These are phyloP conservation scores for Meyerozyma elateridarum DNA, from an alignment of 1,139 yeast species.

Conservation along the genomic window DNA sequence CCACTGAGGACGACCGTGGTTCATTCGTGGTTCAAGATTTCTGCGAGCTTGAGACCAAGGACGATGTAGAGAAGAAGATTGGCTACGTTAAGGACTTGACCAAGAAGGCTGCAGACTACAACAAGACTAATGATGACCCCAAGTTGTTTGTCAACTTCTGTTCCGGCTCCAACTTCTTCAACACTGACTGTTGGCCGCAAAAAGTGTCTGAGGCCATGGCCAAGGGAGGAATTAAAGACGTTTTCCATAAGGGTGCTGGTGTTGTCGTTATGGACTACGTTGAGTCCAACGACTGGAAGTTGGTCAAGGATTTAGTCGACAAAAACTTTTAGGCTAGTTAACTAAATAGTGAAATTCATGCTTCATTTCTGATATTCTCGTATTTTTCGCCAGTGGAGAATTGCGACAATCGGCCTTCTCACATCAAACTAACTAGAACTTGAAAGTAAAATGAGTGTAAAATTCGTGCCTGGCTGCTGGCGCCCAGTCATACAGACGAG, in stretches of 20 bases:
- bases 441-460: no score
- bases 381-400: no score
- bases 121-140: conserved; percentile 39
- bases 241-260: conserved; percentile 49
- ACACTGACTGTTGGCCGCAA: conserved; percentile 72
- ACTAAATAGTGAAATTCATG: no score
- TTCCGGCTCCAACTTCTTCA: conserved; percentile 70
- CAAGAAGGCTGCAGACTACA: conserved; percentile 49
- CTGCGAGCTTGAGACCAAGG: conserved; percentile 54
- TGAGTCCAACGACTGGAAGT: conserved; percentile 58
- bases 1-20: conserved; percentile 63
- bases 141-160: conserved; percentile 70
- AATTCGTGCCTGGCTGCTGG: no score
- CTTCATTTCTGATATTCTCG: no score
- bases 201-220: conserved; percentile 54
- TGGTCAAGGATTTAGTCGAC: conserved; percentile 49
- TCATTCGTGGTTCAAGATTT: conserved; percentile 66
- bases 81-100: conserved; percentile 55
- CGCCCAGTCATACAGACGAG: no score
- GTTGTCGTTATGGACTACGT: conserved; percentile 69
- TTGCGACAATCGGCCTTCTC: no score
- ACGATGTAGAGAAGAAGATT: conserved; percentile 56
- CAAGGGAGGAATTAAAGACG: conserved; percentile 42
- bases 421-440: no score
- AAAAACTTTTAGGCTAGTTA: conserved; percentile 54